Base-by-base conservation (phyloP, 2,329 filamentous ascomycete genomes). In the Penicillium freii region DNA sequence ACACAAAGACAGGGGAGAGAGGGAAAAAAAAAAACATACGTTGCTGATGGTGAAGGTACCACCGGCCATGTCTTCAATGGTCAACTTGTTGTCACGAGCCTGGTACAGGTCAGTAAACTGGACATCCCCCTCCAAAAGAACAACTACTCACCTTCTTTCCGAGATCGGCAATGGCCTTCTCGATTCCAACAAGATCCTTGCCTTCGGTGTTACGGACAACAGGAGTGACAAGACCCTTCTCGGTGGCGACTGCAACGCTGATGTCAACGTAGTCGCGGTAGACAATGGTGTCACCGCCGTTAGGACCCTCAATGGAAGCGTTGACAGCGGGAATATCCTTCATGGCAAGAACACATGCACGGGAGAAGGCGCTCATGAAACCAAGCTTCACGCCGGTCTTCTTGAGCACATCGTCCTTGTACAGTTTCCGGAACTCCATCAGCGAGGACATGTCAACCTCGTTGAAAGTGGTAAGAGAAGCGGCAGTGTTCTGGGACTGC, bases 341-440 rank as follows among this genome's bases (percentile, higher is more conserved):
- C 90, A 97, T 96, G 57, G 94, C 94, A 59, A 97, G 81, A 44
- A 96, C 87, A 68, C 86, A 90, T 47, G 94, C 94, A 63, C 89
- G 90, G 4, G 93, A 90, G 78, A 99, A 99, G 55, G 93, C 93
- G 75, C 92, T 94, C 93, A 99, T 97, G 82, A 97, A 99, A n/a
- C 94, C 94, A 53, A 99, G 88, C 82, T 97, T 99, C 57, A 97
- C 89, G 44, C 92, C 93, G 10, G 91, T 94, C 82, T 93, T 96
- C 84, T 97, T 96, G 57, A 97, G 81, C 23, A 97, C 81, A 58
- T 96, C 92, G 59, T 97, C 93, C 82, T 97, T 97, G 84, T 97
- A 97, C 46, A 92, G 82, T 77, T 96, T 97, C 68, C 94, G 89
- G 81, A 99, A 93, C 62, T 97, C 91, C 89, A 97, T 96, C 49